Conservation (phyloP, 1,139 yeast species). For the Hanseniaspora sp. region DNA sequence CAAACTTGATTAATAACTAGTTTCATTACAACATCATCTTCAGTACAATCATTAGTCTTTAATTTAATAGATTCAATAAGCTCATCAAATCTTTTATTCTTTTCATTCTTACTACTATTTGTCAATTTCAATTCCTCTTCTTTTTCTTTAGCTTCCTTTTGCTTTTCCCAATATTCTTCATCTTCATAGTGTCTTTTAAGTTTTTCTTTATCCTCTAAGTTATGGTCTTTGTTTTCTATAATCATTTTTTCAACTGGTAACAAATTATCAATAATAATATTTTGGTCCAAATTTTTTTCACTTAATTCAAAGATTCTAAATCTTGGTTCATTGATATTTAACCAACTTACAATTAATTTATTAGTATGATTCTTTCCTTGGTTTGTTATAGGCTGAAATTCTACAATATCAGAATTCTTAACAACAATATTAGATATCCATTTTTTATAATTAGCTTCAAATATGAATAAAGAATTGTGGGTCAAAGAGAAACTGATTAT, state of each 20-base stretch:
- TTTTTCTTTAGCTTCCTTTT: constrained; percentile 13
- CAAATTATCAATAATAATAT: constrained; percentile 17
- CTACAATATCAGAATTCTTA: constrained; percentile 24
- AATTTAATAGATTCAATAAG: constrained; percentile 4
- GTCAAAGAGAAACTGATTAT: constrained; percentile 21
- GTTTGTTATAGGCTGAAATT: constrained; percentile 19
- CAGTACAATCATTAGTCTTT: constrained; percentile 1
- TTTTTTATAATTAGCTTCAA: constrained; percentile 19
- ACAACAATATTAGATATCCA: constrained; percentile 21
- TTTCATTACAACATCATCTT: constrained; percentile 10
- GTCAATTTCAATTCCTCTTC: constrained; percentile 14
- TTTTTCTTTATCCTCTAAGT: constrained; percentile 6
- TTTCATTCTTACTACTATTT: constrained; percentile 9
- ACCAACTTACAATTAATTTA: constrained; percentile 26
- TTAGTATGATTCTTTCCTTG: not conserved
- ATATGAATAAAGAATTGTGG: constrained; percentile 21
- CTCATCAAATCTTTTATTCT: constrained; percentile 13
- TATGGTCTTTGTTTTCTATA: constrained; percentile 7
- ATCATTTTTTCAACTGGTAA: constrained; percentile 12
- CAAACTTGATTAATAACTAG: constrained; percentile 14
- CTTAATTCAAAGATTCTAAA: constrained; percentile 23
- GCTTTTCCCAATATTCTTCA: constrained; percentile 5
- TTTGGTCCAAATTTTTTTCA: constrained; percentile 19
- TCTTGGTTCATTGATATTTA: constrained; percentile 29
- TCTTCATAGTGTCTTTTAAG: constrained; percentile 11